Evolutionary conservation across 768 basidiomycete species (phyloP).

Genomic region (Chalciporus piperatus): DNA sequence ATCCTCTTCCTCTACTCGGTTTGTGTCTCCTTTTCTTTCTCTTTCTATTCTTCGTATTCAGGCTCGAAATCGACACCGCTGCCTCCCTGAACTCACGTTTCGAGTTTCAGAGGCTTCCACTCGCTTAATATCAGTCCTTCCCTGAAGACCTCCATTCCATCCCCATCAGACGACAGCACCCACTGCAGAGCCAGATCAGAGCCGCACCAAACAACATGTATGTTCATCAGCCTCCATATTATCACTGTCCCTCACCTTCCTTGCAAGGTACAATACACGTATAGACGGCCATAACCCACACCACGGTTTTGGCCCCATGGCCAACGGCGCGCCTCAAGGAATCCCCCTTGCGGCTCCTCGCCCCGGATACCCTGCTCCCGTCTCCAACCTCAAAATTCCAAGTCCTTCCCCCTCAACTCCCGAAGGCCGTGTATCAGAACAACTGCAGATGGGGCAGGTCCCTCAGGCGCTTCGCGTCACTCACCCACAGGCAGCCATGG

Average conservation of each 20-base stretch:
- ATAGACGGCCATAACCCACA: conserved; percentile 42
- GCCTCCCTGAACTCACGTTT: conserved; percentile 18
- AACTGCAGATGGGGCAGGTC: conserved; percentile 31
- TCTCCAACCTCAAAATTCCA: conserved; percentile 60
- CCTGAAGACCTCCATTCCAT: neutral
- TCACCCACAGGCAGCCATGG: conserved; percentile 18
- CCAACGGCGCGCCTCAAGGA: conserved; percentile 31
- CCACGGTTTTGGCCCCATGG: conserved; percentile 49
- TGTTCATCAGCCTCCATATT: conserved; percentile 25
- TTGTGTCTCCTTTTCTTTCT: conserved; percentile 1
- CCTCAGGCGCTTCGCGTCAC: conserved; percentile 22
- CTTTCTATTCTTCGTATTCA: conserved; percentile 1
- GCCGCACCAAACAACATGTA: conserved; percentile 67
- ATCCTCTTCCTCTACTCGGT: neutral
- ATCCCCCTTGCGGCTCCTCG: conserved; percentile 63
- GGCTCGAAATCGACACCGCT: conserved; percentile 16
- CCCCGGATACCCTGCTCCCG: conserved; percentile 72
- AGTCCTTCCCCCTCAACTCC: conserved; percentile 44
- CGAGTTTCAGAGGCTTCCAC: conserved; percentile 31
- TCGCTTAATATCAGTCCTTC: conserved; percentile 24
- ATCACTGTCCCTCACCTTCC: neutral
- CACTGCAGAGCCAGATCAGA: conserved; percentile 47
- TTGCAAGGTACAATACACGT: conserved; percentile 62
- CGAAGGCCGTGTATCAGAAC: conserved; percentile 13
- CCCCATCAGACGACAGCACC: conserved; percentile 66